Percentiles rank a stretch among this genome's conserved stretches.
Evolutionary conservation across 805 yeast species (phyloP).

Genomic region (Wickerhamomyces strasburgensis): DNA sequence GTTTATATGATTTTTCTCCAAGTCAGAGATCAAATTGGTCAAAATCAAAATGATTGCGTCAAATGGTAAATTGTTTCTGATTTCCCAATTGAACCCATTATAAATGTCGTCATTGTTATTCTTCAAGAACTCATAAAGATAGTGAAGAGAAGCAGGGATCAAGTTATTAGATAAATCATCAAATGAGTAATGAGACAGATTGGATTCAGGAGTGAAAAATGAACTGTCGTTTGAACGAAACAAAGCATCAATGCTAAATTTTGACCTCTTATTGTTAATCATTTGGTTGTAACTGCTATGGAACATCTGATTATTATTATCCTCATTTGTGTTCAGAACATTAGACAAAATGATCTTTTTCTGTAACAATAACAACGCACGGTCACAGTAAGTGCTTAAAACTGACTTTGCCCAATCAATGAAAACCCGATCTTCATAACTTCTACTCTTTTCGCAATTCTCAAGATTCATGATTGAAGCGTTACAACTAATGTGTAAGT

Average conservation of each 20-base stretch:
- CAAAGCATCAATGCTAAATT: constrained; percentile 21
- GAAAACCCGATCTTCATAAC: constrained; percentile 35
- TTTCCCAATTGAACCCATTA: constrained; percentile 56
- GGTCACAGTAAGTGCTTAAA: constrained; percentile 49
- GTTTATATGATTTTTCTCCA: constrained; percentile 30
- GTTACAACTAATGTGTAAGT: constrained; percentile 45
- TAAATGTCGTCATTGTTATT: constrained; percentile 42
- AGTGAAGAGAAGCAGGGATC: constrained; percentile 53
- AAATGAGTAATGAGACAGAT: constrained; percentile 35
- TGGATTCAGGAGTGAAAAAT: constrained; percentile 9
- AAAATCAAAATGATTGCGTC: constrained; percentile 51
- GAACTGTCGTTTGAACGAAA: constrained; percentile 13
- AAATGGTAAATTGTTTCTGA: constrained; percentile 54
- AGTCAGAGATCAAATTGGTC: constrained; percentile 48
- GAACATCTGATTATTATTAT: constrained; percentile 22
- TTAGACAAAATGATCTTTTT: constrained; percentile 31
- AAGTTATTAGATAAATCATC: constrained; percentile 48
- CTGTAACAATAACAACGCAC: constrained; percentile 41
- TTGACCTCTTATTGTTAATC: constrained; percentile 24
- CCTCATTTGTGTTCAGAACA: constrained; percentile 24
- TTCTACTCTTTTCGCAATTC: constrained; percentile 29
- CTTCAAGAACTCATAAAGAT: constrained; percentile 49
- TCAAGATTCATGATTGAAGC: constrained; percentile 41
- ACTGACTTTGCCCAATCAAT: constrained; percentile 44
- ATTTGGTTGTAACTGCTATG: constrained; percentile 25